Conservation (phyloP, 2,329 filamentous ascomycete species). For the Berkeleyomyces rouxiae region DNA sequence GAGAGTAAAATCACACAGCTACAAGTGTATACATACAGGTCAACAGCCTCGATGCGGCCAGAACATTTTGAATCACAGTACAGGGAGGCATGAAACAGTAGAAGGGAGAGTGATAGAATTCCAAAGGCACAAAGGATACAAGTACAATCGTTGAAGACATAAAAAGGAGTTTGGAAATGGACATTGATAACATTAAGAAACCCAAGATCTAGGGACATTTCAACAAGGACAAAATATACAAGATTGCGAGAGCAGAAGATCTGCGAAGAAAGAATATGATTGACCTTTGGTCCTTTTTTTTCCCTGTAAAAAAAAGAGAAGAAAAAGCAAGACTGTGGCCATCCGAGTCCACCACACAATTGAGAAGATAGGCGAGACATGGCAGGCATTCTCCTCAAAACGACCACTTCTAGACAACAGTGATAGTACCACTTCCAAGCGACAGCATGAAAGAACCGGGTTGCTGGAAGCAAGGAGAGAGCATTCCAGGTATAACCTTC, state of each 20-base stretch:
- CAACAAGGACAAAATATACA: neutral
- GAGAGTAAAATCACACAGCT: neutral
- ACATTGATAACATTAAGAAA: neutral
- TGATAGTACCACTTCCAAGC: neutral
- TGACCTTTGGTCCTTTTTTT: neutral
- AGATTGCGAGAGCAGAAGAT: neutral
- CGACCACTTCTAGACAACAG: neutral
- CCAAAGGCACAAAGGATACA: neutral
- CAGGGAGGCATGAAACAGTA: neutral
- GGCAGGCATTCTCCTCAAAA: neutral
- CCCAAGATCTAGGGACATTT: neutral
- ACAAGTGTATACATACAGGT: neutral
- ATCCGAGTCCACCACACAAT: neutral
- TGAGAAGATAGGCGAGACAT: neutral
- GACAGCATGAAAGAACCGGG: conserved; percentile 3
- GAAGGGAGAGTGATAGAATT: neutral
- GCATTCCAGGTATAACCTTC: neutral
- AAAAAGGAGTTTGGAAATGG: neutral
- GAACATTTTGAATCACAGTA: neutral
- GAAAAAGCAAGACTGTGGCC: neutral
- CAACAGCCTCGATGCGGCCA: neutral
- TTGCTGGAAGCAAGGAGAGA: neutral
- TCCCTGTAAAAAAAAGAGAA: neutral
- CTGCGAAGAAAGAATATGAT: neutral
- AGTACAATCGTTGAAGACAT: neutral